phyloP scores from a whole-genome alignment of 1,284 basidiomycete genomes.

The Moesziomyces sp. region DNA sequence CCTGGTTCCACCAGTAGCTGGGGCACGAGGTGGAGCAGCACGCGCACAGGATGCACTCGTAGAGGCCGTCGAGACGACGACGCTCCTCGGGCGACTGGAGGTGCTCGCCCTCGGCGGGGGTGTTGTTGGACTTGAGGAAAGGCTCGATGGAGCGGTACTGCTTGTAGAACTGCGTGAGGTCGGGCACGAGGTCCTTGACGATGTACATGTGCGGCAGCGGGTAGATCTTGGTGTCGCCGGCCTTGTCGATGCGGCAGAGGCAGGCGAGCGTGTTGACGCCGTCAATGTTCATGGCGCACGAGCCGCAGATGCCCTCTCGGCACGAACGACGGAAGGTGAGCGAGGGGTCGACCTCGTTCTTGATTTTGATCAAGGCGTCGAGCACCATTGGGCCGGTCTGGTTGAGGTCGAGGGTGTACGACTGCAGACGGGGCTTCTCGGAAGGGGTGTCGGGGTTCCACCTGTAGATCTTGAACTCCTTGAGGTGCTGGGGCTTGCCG shows the following conservation, averaged over 20 bases:
- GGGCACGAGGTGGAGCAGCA: slow-evolving; percentile 92
- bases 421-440: slow-evolving; percentile 89
- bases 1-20: slow-evolving; percentile 99
- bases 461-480: slow-evolving; percentile 67
- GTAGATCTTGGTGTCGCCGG: slow-evolving; percentile 84
- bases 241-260: slow-evolving; percentile 92
- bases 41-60: slow-evolving; percentile 74
- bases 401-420: slow-evolving; percentile 91
- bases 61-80: slow-evolving; percentile 95
- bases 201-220: slow-evolving; percentile 99
- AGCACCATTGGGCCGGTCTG: slow-evolving; percentile 96
- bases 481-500: slow-evolving; percentile 59
- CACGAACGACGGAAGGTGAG: slow-evolving; percentile 96
- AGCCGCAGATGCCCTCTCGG: slow-evolving; percentile 97
- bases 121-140: slow-evolving; percentile 64
- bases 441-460: slow-evolving; percentile 91
- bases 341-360: slow-evolving; percentile 96
- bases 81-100: slow-evolving; percentile 91
- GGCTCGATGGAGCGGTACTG: slow-evolving; percentile 98
- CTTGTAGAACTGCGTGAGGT: slow-evolving; percentile 92
- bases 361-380: slow-evolving; percentile 93
- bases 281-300: slow-evolving; percentile 99
- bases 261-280: slow-evolving; percentile 95
- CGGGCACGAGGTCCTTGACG: slow-evolving; percentile 95
- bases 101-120: slow-evolving; percentile 75